These are phyloP conservation scores for Cadophora gregata DNA, from an alignment of 2,329 filamentous ascomycete species.

Conservation along the genomic window DNA sequence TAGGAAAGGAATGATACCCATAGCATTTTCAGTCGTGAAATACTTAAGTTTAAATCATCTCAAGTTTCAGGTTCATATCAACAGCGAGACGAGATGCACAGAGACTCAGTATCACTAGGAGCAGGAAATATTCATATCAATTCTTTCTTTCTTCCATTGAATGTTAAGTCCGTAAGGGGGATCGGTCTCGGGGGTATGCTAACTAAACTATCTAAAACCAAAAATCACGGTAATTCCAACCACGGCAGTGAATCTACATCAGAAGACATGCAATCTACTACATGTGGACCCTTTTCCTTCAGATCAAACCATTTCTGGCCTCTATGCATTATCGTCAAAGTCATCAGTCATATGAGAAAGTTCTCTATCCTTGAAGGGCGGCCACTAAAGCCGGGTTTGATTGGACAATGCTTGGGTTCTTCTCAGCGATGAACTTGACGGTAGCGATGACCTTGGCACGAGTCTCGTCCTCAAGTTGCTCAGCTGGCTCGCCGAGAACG, in stretches of 20 bases:
- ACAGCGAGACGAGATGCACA: background rate
- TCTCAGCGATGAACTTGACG: constrained; percentile 51
- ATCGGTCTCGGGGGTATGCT: constrained; percentile 19
- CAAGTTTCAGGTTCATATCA: background rate
- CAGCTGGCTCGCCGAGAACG: constrained; percentile 73
- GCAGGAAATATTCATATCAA: background rate
- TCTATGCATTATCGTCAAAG: constrained; percentile 31
- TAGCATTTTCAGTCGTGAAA: constrained; percentile 16
- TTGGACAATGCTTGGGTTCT: constrained; percentile 40
- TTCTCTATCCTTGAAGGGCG: constrained; percentile 23
- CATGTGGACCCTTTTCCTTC: background rate
- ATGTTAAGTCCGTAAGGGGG: constrained; percentile 9
- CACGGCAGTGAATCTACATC: background rate
- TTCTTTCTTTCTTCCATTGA: constrained; percentile 5
- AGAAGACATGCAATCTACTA: constrained; percentile 1
- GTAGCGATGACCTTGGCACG: constrained; percentile 69
- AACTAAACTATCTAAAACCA: constrained; percentile 19
- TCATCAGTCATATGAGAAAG: constrained; percentile 29
- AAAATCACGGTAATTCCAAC: constrained; percentile 1
- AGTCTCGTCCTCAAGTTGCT: constrained; percentile 77
- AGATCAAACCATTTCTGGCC: constrained; percentile 13
- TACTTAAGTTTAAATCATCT: background rate
- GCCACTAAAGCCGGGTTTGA: constrained; percentile 36
- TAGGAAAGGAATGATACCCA: constrained; percentile 24
- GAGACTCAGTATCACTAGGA: background rate